Conservation (phyloP, 2,329 filamentous ascomycete genomes). For the Chalara sp. region DNA sequence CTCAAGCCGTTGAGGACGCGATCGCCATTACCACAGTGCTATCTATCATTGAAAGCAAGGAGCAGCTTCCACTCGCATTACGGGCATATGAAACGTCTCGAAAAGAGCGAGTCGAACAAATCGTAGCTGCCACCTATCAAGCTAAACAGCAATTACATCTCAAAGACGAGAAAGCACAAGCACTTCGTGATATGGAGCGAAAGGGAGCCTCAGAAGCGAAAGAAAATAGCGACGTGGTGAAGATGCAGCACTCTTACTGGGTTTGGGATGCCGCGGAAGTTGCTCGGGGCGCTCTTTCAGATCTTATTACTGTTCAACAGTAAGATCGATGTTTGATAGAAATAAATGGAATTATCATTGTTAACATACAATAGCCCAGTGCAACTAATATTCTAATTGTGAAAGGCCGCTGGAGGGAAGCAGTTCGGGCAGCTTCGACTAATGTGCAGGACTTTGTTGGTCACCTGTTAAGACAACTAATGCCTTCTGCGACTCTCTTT, state of each 20-base stretch:
- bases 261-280: constrained; percentile 5
- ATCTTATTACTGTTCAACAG: background rate
- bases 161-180: background rate
- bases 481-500: no score
- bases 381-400: no score
- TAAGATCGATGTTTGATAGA: no score
- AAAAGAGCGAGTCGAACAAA: constrained; percentile 38
- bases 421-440: no score
- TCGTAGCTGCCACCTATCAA: background rate
- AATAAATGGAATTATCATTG: no score
- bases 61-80: constrained; percentile 37
- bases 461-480: no score
- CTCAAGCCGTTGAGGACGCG: constrained; percentile 58
- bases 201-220: background rate
- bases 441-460: no score
- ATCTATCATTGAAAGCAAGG: constrained; percentile 36
- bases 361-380: no score
- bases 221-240: constrained; percentile 1
- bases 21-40: constrained; percentile 48
- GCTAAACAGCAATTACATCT: background rate
- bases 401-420: no score
- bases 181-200: background rate
- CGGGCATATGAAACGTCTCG: constrained; percentile 50
- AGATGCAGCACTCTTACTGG: constrained; percentile 3
- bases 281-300: background rate